These are phyloP conservation scores for Yamadazyma sp. DNA, from an alignment of 805 yeast genomes.

Conservation along the genomic window DNA sequence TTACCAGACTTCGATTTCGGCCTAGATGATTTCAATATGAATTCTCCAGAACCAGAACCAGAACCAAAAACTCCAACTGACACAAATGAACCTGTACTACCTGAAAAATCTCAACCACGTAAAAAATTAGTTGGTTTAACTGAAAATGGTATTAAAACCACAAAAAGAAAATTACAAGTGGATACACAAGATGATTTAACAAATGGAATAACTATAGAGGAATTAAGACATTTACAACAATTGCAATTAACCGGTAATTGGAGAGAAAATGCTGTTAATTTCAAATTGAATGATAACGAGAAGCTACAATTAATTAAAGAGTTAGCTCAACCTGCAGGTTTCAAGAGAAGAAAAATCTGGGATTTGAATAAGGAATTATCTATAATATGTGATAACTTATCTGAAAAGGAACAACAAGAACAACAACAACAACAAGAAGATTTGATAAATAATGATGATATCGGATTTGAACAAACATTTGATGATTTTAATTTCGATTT, in stretches of 20 bases:
- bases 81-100: constrained; percentile 6
- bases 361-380: constrained; percentile 11
- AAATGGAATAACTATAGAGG: constrained; percentile 38
- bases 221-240: constrained; percentile 26
- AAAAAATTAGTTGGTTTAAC: constrained; percentile 30
- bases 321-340: constrained; percentile 25
- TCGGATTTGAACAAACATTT: constrained; percentile 15
- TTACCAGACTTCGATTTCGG: constrained; percentile 27
- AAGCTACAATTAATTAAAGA: constrained; percentile 34
- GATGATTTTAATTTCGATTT: constrained; percentile 18
- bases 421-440: constrained; percentile 9
- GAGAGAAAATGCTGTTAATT: constrained; percentile 19
- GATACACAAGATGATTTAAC: constrained; percentile 46
- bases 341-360: constrained; percentile 26
- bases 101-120: constrained; percentile 17
- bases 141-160: constrained; percentile 46
- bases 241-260: constrained; percentile 17
- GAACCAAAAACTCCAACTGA: not conserved
- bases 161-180: constrained; percentile 42
- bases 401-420: constrained; percentile 16
- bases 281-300: constrained; percentile 27
- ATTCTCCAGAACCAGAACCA: not conserved
- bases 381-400: constrained; percentile 7
- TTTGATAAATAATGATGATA: constrained; percentile 20
- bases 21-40: constrained; percentile 16